Percentiles rank a stretch among this genome's conserved stretches.
phyloP scores from a whole-genome alignment of 1,284 basidiomycete genomes.

The Ceraceosorus bombacis region DNA sequence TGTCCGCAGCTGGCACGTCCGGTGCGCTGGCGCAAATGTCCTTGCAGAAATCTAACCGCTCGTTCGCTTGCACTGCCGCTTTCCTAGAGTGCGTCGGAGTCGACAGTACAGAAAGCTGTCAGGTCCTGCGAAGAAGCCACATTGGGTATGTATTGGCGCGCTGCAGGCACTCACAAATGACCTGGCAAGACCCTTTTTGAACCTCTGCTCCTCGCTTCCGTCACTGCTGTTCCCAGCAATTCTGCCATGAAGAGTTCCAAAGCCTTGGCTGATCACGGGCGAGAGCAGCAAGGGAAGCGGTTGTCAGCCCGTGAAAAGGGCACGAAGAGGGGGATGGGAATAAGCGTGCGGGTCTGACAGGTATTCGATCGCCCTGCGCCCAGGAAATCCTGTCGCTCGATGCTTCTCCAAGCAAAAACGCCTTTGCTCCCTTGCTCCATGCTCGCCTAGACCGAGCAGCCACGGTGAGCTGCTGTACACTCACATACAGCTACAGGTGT shows the following conservation, averaged over 20 bases:
- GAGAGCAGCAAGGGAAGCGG: conserved; percentile 1
- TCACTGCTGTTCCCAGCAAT: conserved; percentile 74
- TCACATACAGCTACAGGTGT: conserved; percentile 94
- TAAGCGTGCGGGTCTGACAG: not conserved
- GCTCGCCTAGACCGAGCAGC: not conserved
- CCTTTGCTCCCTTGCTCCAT: not conserved
- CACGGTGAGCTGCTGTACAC: conserved; percentile 46
- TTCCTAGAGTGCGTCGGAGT: conserved; percentile 58
- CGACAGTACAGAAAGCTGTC: not conserved
- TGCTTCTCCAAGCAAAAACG: not conserved
- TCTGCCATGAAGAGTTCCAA: conserved; percentile 85
- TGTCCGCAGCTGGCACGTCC: conserved; percentile 51
- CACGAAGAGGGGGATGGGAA: not conserved
- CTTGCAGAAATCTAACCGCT: conserved; percentile 89
- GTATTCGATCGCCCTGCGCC: conserved; percentile 1
- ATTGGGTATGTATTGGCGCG: not conserved
- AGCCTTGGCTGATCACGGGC: conserved; percentile 69
- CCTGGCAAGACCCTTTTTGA: conserved; percentile 87
- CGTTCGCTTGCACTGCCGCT: conserved; percentile 78
- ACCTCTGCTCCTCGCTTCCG: conserved; percentile 71
- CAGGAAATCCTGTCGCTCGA: not conserved
- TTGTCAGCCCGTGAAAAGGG: not conserved
- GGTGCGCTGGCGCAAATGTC: conserved; percentile 84
- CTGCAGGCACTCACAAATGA: conserved; percentile 67
- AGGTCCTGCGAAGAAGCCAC: not conserved